Evolutionary conservation across 495 filamentous ascomycete species (phyloP), one percentile per base, ranked within the genome.

Genomic region (Parmelia sp.): DNA sequence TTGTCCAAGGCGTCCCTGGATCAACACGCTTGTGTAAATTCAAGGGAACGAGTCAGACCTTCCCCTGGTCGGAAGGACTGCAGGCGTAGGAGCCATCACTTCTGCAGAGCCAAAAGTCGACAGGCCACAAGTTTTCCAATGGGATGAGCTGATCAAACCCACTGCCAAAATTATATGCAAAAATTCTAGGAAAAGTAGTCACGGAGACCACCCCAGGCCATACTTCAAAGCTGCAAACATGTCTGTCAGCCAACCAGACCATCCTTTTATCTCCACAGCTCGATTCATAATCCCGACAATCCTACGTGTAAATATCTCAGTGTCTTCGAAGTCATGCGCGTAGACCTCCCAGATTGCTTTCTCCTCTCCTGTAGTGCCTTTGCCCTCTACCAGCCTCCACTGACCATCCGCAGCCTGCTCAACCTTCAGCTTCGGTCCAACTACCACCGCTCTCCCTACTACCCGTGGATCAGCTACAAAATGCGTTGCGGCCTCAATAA

Each of bases 281-380:
- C 71, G 66, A 69, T 86, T 84, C 56, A 86, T 47, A 21, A 84
- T 53, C 25, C 67, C 68, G 1, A 85, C 63, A 58, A 83, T 73
- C 53, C 78, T 73, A 47, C 74, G 73, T 11, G 72, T 71, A 66
- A 84, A 85, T 5, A 74, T 64, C 45, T 87, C 85, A 21, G 75
- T 75, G 57, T 81, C 70, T 62, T 82, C 80, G 63, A 80, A 85
- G 66, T 87, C 85, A 62, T 86, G 74, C 21, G 76, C 81, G 73
- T 80, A 86, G 14, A 77, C 65, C 69, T 88, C 85, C 79, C 82
- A 86, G 0, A 86, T 66, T 35, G 76, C 77, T 64, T 63, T 70
- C 60, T 80, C 71, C 51, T 72, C 67, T 6, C 75, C 76, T 15
- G 62, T 66, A 14, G 62, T 57, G 8, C 69, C 57, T 40, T 66